Base-by-base conservation (phyloP, 345 rosid species). In the Populus simonii region DNA sequence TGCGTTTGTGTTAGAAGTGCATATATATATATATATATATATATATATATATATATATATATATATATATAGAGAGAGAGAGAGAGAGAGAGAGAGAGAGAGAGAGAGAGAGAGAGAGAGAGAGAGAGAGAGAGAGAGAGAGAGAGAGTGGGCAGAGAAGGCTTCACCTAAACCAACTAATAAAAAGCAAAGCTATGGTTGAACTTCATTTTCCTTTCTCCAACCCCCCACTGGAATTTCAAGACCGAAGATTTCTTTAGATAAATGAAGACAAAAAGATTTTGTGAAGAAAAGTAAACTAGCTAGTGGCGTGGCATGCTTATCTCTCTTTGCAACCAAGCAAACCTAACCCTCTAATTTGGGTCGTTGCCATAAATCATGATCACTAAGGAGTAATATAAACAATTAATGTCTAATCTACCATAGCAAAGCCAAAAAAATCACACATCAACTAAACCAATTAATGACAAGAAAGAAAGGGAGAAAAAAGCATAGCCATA, bases 81-180 rank as follows among this genome's bases (percentile, higher is more conserved):
- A 25, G 25, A 25, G 25, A 25, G 25, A 25, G 27, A 47, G 31
- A 27, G 74, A 71, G 74, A 29, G 36, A 13, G 73, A 2, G 31
- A 29, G 31, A 2, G 27, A 25, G 25, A 25, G 25, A 25, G 25
- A 25, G 25, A 25, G 27, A 47, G 31, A 27, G 74, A 71, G 74
- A 29, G 36, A 13, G 73, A 2, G 31, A 29, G 31, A 2, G 27
- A 29, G 31, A 29, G 31, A 29, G 27, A 47, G 31, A 27, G 74
- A 47, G 74, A 47, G 36, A 13, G 73, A 71, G 36, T 5, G 29
- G 23, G 71, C 23, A n/a, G 5, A 49, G 23, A 27, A 17, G 67
- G 12, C 27, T 73, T 57, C 15, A 41, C 68, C 68, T 38, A 74
- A 61, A 23, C 76, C 76, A 74, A 39, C 36, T 62, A 39, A 57